Percentiles rank a stretch among this genome's conserved stretches.
These are phyloP conservation scores for Rhynchosporium graminicola DNA, from an alignment of 2,329 filamentous ascomycete species.

Conservation along the genomic window DNA sequence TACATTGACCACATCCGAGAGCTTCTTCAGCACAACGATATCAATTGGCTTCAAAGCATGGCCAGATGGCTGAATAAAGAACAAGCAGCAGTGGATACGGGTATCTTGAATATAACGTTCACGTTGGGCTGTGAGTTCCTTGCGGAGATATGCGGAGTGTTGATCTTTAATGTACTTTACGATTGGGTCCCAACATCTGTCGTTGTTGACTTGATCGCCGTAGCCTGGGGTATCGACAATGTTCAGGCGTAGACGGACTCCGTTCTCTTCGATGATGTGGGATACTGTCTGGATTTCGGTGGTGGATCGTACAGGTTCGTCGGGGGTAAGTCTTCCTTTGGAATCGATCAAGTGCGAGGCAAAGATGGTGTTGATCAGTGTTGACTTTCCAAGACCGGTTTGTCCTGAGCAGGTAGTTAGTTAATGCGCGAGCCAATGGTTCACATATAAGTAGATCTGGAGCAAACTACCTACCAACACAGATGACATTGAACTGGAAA, in stretches of 20 bases:
- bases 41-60: slow-evolving; percentile 99
- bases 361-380: slow-evolving; percentile 99
- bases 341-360: slow-evolving; percentile 98
- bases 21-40: slow-evolving; percentile 99
- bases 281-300: slow-evolving; percentile 98
- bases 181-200: slow-evolving; percentile 99
- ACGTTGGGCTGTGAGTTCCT: slow-evolving; percentile 98
- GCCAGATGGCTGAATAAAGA: slow-evolving; percentile 98
- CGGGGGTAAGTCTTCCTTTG: slow-evolving; percentile 90
- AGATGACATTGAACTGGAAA: slow-evolving; percentile 99
- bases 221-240: slow-evolving; percentile 99
- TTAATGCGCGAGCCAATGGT: slow-evolving; percentile 16
- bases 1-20: slow-evolving; percentile 98
- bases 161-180: slow-evolving; percentile 99
- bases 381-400: slow-evolving; percentile 98
- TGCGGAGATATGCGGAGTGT: slow-evolving; percentile 97
- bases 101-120: slow-evolving; percentile 99
- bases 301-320: slow-evolving; percentile 90
- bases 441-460: background rate
- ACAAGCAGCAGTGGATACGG: slow-evolving; percentile 98
- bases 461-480: slow-evolving; percentile 75
- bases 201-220: slow-evolving; percentile 98
- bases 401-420: slow-evolving; percentile 64
- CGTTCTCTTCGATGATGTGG: slow-evolving; percentile 99
- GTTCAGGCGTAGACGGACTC: slow-evolving; percentile 94